Conservation (phyloP, 164 flowering plant genomes). For the Chimonanthus praecox region DNA sequence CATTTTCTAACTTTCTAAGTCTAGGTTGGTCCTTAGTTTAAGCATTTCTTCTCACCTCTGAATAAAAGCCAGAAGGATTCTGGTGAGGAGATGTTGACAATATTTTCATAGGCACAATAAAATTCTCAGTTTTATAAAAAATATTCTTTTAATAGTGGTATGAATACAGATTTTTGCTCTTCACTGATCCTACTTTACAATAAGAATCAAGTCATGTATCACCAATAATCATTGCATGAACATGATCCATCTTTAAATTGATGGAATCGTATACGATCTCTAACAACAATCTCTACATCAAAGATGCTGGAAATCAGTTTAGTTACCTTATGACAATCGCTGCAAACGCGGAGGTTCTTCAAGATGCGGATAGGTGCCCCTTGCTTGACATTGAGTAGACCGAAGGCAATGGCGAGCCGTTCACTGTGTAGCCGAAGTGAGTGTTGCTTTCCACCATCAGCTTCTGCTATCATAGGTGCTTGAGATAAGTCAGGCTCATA, state of each 20-base stretch:
- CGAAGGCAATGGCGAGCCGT: conserved; percentile 75
- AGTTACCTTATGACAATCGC: conserved; percentile 61
- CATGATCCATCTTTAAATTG: conserved; percentile 61
- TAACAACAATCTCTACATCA: conserved; percentile 57
- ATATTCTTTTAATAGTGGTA: too few species aligned
- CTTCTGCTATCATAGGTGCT: conserved; percentile 52
- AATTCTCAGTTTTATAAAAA: too few species aligned
- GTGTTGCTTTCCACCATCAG: conserved; percentile 28
- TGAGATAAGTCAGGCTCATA: conserved; percentile 55
- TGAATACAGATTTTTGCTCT: neutral
- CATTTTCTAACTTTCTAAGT: too few species aligned
- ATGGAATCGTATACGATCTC: conserved; percentile 78
- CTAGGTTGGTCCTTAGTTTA: too few species aligned
- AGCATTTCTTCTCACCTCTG: too few species aligned
- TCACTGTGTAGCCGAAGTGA: conserved; percentile 66
- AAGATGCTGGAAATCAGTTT: conserved; percentile 50
- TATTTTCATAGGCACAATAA: too few species aligned
- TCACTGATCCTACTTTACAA: neutral
- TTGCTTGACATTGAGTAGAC: conserved; percentile 41
- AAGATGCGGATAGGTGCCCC: conserved; percentile 58
- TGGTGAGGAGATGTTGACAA: too few species aligned
- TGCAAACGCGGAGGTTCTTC: conserved; percentile 67
- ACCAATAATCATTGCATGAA: conserved; percentile 75
- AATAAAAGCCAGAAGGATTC: too few species aligned
- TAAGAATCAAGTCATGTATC: neutral